Base-by-base conservation (phyloP, 768 basidiomycete species). In the Suillus variegatus region DNA sequence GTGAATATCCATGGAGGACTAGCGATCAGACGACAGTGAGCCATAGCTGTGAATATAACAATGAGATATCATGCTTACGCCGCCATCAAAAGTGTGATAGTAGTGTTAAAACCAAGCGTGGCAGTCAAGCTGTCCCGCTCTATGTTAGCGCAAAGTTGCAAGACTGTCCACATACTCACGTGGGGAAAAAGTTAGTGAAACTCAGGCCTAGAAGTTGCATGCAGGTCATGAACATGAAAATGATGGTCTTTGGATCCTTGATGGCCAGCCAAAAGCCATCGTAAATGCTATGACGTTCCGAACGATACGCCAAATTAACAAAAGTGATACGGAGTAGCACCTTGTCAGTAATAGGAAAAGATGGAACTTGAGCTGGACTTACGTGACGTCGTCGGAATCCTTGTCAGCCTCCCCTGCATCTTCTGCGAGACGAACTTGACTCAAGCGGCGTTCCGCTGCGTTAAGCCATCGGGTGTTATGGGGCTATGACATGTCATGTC, bases 1-100 rank as follows among this genome's bases (percentile, higher is more conserved):
- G 86, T 78, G 18, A 87, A 70, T n/a, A 88, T 76, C 88, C 88
- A 89, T 6, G 87, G 88, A 2, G 88, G 88, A 5, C 88, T 89
- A 56, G 5, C 20, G 10, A 56, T 36, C 36, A 66, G 14, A 41
- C 2, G 12, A 6, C 12, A 22, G 8, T 6, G 46, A 60, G 22
- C n/a, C 1, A 55, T n/a, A 6, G 12, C 12, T 49, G n/a, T 14
- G 14, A 32, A 52, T 43, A 10, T 62, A 28, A 13, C 32, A 60
- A 44, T n/a, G 8, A n/a, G 18, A 12, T 8, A 12, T 3, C 38
- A 1, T 56, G 71, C 85, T 70, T 69, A 89, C 87, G 88, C 87
- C n/a, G 85, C 82, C 35, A 89, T 77, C 28, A 90, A 77, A n/a
- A 90, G 75, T 35, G 81, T 88, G 57, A 85, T 73, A 0, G 86